Conservation (phyloP, 148 eudicot genomes). For the Pharnaceum exiguum region DNA sequence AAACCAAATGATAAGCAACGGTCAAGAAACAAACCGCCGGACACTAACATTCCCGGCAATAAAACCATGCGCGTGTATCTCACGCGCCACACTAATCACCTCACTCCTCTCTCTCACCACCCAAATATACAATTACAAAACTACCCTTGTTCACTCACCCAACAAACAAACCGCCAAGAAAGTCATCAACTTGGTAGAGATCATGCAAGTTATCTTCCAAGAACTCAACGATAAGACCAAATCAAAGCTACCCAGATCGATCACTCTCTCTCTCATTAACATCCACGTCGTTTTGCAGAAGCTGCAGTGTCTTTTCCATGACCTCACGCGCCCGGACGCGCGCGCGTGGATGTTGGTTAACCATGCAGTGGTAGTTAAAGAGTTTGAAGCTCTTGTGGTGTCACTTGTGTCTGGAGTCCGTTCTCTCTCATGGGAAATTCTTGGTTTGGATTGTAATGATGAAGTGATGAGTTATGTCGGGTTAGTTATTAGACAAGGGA, state of each 20-base stretch:
- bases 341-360: constrained; percentile 53
- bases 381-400: constrained; percentile 32
- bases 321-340: constrained; percentile 44
- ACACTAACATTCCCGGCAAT: constrained; percentile 54
- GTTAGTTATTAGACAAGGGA: constrained; percentile 37
- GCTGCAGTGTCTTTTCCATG: constrained; percentile 42
- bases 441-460: constrained; percentile 11
- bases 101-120: constrained; percentile 42
- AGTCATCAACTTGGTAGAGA: constrained; percentile 37
- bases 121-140: constrained; percentile 33
- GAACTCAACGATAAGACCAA: constrained; percentile 26
- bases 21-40: constrained; percentile 56
- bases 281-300: constrained; percentile 65
- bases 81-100: constrained; percentile 42
- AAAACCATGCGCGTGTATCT: constrained; percentile 28
- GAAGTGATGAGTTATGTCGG: constrained; percentile 40
- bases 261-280: constrained; percentile 35
- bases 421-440: constrained; percentile 24
- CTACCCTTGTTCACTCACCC: constrained; percentile 2
- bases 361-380: constrained; percentile 24
- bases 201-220: constrained; percentile 39
- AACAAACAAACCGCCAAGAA: constrained; percentile 39
- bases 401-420: constrained; percentile 43
- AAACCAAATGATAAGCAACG: constrained; percentile 36
- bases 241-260: background rate